Percentiles rank a stretch among this genome's conserved stretches.
Evolutionary conservation across 2,329 filamentous ascomycete genomes (phyloP).

Genomic region (Colletotrichum sp.): DNA sequence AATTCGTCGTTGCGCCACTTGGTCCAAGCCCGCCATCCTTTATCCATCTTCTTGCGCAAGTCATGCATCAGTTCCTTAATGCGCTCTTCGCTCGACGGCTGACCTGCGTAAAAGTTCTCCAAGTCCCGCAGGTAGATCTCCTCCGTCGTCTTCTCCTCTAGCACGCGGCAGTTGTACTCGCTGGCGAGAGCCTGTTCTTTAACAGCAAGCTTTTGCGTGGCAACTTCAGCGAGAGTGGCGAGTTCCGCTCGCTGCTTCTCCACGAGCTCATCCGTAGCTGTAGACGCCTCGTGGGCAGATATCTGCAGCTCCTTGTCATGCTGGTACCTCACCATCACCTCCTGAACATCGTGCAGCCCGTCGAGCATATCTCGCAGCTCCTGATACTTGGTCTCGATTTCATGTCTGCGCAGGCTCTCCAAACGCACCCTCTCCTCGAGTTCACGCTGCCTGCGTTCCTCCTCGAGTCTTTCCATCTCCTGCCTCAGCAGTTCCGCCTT

Average conservation of each 20-base stretch:
- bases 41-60: constrained; percentile 45
- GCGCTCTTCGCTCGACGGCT: constrained; percentile 27
- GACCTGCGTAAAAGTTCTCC: constrained; percentile 35
- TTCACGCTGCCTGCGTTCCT: constrained; percentile 40
- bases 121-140: constrained; percentile 46
- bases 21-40: constrained; percentile 43
- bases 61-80: constrained; percentile 36
- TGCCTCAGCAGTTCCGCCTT: constrained; percentile 43
- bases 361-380: constrained; percentile 39
- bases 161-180: constrained; percentile 46
- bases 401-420: constrained; percentile 44
- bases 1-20: constrained; percentile 45
- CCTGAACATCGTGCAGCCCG: constrained; percentile 47
- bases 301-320: constrained; percentile 40
- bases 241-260: constrained; percentile 37
- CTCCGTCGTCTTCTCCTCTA: constrained; percentile 47
- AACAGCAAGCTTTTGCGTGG: constrained; percentile 32
- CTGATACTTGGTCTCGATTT: constrained; percentile 42
- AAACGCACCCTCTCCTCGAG: constrained; percentile 40
- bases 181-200: constrained; percentile 37
- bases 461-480: constrained; percentile 39
- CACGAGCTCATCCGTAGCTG: constrained; percentile 32
- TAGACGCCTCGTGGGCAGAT: constrained; percentile 26
- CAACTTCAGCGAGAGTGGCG: constrained; percentile 28
- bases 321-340: constrained; percentile 36